phyloP scores from a whole-genome alignment of 306 rosid genomes.

The Cucurbita ficifolia region DNA sequence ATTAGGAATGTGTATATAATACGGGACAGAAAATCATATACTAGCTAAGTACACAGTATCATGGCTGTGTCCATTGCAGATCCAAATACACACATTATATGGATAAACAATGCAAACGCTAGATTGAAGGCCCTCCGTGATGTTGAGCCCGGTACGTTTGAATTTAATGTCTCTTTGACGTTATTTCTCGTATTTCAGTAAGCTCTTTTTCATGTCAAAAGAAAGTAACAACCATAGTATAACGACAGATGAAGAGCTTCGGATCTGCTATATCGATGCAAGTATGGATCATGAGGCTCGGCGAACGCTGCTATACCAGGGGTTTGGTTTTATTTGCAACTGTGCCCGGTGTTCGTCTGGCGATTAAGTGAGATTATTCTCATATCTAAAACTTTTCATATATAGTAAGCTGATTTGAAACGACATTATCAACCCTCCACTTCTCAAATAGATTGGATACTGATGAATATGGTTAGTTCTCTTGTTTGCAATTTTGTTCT shows the following conservation, averaged over 20 bases:
- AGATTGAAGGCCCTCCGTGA: constrained; percentile 67
- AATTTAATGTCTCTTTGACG: background rate
- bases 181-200: background rate
- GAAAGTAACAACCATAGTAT: background rate
- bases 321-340: constrained; percentile 72
- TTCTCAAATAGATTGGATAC: background rate
- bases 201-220: background rate
- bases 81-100: constrained; percentile 82
- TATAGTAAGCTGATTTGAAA: background rate
- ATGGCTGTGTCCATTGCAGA: constrained; percentile 31
- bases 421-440: background rate
- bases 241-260: constrained; percentile 70
- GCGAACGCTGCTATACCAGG: constrained; percentile 38
- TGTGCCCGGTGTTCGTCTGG: constrained; percentile 55
- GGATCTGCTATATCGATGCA: constrained; percentile 85
- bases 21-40: background rate
- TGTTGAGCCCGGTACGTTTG: constrained; percentile 48
- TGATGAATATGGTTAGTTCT: background rate
- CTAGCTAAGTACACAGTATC: background rate
- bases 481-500: background rate
- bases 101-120: constrained; percentile 66
- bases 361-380: constrained; percentile 12
- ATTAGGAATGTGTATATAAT: no score
- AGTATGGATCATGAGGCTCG: constrained; percentile 59
- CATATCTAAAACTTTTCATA: background rate